phyloP scores from a whole-genome alignment of 768 basidiomycete species.

The Leucosporidium yakuticum region DNA sequence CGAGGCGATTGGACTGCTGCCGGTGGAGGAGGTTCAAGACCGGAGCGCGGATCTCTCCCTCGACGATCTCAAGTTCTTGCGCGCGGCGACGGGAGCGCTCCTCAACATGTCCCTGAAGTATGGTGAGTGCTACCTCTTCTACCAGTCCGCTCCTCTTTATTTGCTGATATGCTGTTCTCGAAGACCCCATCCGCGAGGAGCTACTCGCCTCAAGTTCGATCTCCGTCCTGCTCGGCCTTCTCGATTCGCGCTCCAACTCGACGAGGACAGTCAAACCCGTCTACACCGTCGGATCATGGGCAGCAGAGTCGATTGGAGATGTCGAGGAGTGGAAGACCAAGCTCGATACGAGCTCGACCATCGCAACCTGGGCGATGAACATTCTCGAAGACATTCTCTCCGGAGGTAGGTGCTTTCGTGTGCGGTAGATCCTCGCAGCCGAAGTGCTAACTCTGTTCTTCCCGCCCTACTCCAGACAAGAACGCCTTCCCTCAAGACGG shows the following conservation, averaged over 20 bases:
- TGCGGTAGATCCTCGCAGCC: too few relatives aligned
- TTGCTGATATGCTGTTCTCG: too few relatives aligned
- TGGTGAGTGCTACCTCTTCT: slow-evolving; percentile 11
- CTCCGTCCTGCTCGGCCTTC: slow-evolving; percentile 12
- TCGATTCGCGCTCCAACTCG: slow-evolving; percentile 12
- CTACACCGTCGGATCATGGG: slow-evolving; percentile 17
- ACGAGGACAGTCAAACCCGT: not conserved
- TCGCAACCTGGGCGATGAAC: slow-evolving; percentile 22
- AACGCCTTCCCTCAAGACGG: slow-evolving; percentile 12
- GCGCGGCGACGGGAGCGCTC: slow-evolving; percentile 22
- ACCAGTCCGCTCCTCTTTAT: too few relatives aligned
- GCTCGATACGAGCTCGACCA: slow-evolving; percentile 3
- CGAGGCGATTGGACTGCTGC: not conserved
- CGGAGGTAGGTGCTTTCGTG: slow-evolving; percentile 8
- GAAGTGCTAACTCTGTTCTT: too few relatives aligned
- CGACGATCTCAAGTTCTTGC: slow-evolving; percentile 15
- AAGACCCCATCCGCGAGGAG: slow-evolving; percentile 29
- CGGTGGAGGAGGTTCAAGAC: too few relatives aligned
- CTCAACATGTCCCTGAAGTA: slow-evolving; percentile 31
- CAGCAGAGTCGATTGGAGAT: not conserved
- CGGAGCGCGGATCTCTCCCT: not conserved
- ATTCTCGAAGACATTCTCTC: slow-evolving; percentile 29
- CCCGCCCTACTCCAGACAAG: slow-evolving; percentile 32
- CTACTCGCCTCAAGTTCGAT: not conserved
- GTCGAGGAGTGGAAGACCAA: slow-evolving; percentile 11